Conservation (phyloP, 1,284 basidiomycete genomes). For the Cutaneotrichosporon sp. region DNA sequence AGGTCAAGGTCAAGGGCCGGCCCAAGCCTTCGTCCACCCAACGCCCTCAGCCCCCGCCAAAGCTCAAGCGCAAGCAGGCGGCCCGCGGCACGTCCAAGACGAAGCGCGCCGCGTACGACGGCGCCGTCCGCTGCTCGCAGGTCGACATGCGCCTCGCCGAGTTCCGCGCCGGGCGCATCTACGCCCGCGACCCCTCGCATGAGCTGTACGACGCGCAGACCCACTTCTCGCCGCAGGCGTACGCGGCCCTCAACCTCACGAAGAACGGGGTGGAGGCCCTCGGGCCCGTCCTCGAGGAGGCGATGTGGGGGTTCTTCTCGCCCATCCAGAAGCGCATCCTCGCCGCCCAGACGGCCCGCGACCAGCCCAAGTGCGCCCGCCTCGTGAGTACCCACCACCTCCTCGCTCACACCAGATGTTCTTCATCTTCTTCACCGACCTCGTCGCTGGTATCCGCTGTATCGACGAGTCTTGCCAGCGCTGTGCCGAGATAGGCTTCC, state of each 20-base stretch:
- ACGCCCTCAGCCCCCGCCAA: too few species aligned
- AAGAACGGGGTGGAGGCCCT: background rate
- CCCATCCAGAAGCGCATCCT: background rate
- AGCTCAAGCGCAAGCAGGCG: background rate
- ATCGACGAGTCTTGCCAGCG: background rate
- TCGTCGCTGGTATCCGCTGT: background rate
- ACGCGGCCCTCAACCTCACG: background rate
- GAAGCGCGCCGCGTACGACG: background rate
- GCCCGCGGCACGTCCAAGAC: background rate
- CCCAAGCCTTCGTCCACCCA: too few species aligned
- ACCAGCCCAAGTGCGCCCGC: background rate
- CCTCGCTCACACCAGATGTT: background rate
- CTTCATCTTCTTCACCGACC: background rate
- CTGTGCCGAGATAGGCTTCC: background rate
- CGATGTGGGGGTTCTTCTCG: background rate
- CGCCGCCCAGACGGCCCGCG: background rate
- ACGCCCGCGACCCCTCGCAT: background rate
- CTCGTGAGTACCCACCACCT: background rate
- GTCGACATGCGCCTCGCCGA: background rate
- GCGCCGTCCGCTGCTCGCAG: background rate
- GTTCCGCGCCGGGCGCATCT: background rate
- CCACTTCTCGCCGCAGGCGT: background rate
- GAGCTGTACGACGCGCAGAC: background rate
- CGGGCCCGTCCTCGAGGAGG: background rate
- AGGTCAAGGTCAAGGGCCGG: background rate